phyloP scores from a whole-genome alignment of 176 grass and related monocot species.

The Metroxylon sagu region DNA sequence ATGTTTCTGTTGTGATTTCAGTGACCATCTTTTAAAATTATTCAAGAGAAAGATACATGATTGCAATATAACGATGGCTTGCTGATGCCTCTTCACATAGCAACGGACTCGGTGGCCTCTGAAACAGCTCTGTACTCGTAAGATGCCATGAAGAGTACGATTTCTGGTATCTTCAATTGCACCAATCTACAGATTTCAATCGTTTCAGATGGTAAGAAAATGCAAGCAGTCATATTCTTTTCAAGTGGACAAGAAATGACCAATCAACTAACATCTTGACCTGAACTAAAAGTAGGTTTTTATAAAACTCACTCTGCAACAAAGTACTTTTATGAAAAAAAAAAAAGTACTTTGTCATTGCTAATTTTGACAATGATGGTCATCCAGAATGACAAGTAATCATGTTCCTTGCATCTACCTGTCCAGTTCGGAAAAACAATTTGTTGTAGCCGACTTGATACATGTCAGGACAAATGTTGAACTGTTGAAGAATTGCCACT shows the following conservation, averaged over 20 bases:
- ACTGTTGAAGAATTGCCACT: conserved; percentile 94
- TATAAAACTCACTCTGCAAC: too few species aligned
- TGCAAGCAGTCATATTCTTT: too few species aligned
- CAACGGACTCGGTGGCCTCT: conserved; percentile 68
- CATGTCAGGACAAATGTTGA: conserved; percentile 97
- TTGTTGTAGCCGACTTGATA: conserved; percentile 99
- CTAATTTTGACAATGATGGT: too few species aligned
- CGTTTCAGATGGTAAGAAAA: too few species aligned
- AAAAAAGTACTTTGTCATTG: too few species aligned
- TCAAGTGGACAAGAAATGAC: too few species aligned
- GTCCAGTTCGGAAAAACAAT: conserved; percentile 93
- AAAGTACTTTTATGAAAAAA: too few species aligned
- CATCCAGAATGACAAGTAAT: neutral
- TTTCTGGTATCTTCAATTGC: conserved; percentile 93
- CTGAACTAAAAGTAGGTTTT: too few species aligned
- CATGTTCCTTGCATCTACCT: conserved; percentile 26
- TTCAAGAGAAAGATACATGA: conserved; percentile 45
- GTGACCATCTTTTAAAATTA: conserved; percentile 1
- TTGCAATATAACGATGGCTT: conserved; percentile 75
- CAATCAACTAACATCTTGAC: too few species aligned
- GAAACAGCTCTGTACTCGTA: conserved; percentile 97
- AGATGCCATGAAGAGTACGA: conserved; percentile 84
- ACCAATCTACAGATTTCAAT: conserved; percentile 55
- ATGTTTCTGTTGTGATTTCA: neutral
- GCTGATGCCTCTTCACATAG: conserved; percentile 49